Base-by-base conservation (phyloP, 2,329 filamentous ascomycete genomes). In the Trichoderma gracile region DNA sequence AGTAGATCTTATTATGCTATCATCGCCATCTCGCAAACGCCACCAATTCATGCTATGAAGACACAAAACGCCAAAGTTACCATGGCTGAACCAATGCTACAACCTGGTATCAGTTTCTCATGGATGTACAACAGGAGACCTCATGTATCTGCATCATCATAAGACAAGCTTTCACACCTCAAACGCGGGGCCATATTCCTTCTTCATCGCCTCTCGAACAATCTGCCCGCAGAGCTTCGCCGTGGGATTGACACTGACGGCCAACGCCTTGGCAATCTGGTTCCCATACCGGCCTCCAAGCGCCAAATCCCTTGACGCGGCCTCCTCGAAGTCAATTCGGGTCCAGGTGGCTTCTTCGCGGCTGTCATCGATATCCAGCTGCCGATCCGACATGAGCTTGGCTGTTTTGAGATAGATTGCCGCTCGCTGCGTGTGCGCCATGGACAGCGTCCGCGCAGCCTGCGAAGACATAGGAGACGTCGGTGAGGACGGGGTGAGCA, bases 381-480 rank as follows among this genome's bases (percentile, higher is more conserved):
- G 71, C n/a, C 75, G 75, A 52, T 71, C 66, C 7, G 70, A 60
- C 45, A 80, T 67, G 57, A 84, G 71, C 69, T 86, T 89, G 64
- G 84, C 80, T 1, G 86, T 86, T 68, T 80, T 79, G 67, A 87
- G 82, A 69, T 88, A 88, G 42, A 90, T 77, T 40, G 86, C 86
- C 3, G 84, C 90, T 55, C 89, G 83, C 73, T 93, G 90, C 0
- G 89, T 92, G 70, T 91, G 85, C 5, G 89, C 87, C 68, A 88
- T 85, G 1, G 88, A 86, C 9, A 94, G 77, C 0, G 89, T 88
- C 64, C 84, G 87, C 12, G 85, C 86, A 33, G 86, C 84, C 58
- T 86, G 83, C 7, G 86, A 81, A 2, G 89, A 92, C 40, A 92
- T 78, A 15, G 84, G 77, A 1, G 80, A 77, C 25, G 78, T 78